Evolutionary conservation across 257 asterid genomes (phyloP).

Genomic region (Ajuga chamaepitys): DNA sequence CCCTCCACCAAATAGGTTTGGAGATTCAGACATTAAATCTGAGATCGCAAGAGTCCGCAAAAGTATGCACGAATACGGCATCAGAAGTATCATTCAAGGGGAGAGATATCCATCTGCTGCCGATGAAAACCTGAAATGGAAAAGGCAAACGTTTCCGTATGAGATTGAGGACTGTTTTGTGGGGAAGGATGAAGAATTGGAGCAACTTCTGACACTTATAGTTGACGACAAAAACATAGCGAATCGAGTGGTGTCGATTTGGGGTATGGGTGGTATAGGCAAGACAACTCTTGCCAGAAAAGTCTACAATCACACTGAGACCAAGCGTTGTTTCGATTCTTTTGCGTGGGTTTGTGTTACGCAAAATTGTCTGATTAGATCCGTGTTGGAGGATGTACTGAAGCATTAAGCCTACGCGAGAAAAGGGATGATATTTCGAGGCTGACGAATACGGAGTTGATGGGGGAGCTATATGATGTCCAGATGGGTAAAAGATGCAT

Average conservation of each 20-base stretch:
- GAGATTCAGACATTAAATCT: neutral
- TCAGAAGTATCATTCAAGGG: neutral
- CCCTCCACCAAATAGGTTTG: neutral
- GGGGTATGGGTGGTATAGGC: neutral
- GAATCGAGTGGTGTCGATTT: neutral
- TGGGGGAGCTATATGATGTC: neutral
- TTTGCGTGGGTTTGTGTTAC: conserved; percentile 2
- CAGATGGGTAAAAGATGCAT: neutral
- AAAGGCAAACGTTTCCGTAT: neutral
- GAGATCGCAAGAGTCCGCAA: neutral
- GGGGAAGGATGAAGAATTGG: neutral
- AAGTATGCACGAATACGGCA: neutral
- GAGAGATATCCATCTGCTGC: neutral
- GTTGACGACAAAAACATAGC: neutral
- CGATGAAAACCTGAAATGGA: neutral
- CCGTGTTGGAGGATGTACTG: neutral
- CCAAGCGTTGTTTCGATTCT: neutral
- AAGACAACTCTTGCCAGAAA: neutral
- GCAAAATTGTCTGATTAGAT: neutral
- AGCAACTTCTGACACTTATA: neutral
- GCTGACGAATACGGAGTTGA: neutral
- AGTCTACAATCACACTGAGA: neutral
- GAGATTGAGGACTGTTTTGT: conserved; percentile 7
- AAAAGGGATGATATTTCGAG: neutral
- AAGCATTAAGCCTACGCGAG: neutral